Evolutionary conservation across 2,329 filamentous ascomycete genomes (phyloP), one percentile per base, ranked within the genome.

Genomic region (Claviceps quebecensis): DNA sequence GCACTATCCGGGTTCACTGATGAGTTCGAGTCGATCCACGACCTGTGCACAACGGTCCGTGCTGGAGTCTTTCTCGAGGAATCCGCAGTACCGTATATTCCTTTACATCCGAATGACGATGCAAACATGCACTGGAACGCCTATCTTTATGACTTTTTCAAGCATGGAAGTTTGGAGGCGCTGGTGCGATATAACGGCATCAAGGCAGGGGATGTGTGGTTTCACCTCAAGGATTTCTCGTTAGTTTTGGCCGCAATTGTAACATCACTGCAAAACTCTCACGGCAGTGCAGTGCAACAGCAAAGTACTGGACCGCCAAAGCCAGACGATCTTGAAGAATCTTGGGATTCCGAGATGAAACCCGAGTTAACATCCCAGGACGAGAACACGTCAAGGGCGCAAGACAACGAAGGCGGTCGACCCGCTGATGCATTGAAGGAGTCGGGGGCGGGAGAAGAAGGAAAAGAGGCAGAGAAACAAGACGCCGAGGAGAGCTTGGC

Each of bases 61-160:
- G 72, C 72, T 6, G 84, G 80, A 0, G 78, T 91, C 1, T 89
- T 87, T 67, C 74, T 91, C 0, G 86, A 91, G 58, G 77, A 86
- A 59, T 75, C 82, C 0, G 81, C 84, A 1, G 78, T 91, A 23
- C 86, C 86, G 0, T 78, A 84, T 60, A 72, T 89, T 4, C 72
- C 74, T 5, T 66, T 87, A 11, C 76, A 76, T 57, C 77, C 78
- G 0, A 68, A 80, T 26, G 77, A 83, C 50, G 70, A 72, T 2
- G 48, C 52, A 55, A 65, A 54, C 8, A 61, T 65, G 13, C 76
- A 75, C 0, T 71, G 81, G 54, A 87, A 87, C 56, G 80, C 81
- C 0, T 86, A 86, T 59, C 67, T 90, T 0, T 80, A 83, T 54
- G 84, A 90, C 63, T 91, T 89, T 65, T 89, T 79, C 72, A 85